Conservation (phyloP, 2,329 filamentous ascomycete genomes). For the Rhynchosporium agropyri region DNA sequence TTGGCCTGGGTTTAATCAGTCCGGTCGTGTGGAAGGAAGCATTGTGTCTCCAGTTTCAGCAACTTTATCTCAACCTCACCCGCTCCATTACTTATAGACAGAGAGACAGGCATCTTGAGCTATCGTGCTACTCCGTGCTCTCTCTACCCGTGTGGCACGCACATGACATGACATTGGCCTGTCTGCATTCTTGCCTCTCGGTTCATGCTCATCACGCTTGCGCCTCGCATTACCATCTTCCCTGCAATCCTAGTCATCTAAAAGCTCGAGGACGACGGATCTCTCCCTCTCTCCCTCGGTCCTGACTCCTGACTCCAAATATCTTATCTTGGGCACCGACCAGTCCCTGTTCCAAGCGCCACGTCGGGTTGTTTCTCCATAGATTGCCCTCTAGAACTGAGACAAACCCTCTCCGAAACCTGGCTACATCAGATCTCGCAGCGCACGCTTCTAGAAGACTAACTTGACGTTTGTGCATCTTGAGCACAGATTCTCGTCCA, state of each 20-base stretch:
- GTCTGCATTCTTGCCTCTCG: slow-evolving; percentile 23
- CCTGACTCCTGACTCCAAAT: slow-evolving; percentile 15
- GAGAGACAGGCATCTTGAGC: background rate
- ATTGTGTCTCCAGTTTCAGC: slow-evolving; percentile 21
- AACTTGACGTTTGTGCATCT: slow-evolving; percentile 20
- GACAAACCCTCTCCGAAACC: slow-evolving; percentile 18
- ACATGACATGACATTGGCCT: slow-evolving; percentile 28
- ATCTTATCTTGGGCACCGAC: slow-evolving; percentile 25
- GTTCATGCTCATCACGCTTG: slow-evolving; percentile 29
- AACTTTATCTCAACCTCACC: slow-evolving; percentile 34
- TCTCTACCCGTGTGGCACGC: slow-evolving; percentile 13
- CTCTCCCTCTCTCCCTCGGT: slow-evolving; percentile 2
- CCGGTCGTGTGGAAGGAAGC: slow-evolving; percentile 15
- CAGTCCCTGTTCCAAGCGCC: slow-evolving; percentile 27
- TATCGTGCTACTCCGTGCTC: background rate
- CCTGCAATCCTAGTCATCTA: background rate
- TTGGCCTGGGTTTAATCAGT: background rate
- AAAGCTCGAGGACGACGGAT: background rate
- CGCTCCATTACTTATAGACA: background rate
- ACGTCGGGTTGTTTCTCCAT: slow-evolving; percentile 26
- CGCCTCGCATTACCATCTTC: slow-evolving; percentile 8
- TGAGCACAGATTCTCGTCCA: slow-evolving; percentile 4
- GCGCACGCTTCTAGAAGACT: slow-evolving; percentile 30
- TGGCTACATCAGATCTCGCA: slow-evolving; percentile 16
- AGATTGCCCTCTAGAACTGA: slow-evolving; percentile 20